Base-by-base conservation (phyloP, 345 rosid species). In the Boechera stricta region DNA sequence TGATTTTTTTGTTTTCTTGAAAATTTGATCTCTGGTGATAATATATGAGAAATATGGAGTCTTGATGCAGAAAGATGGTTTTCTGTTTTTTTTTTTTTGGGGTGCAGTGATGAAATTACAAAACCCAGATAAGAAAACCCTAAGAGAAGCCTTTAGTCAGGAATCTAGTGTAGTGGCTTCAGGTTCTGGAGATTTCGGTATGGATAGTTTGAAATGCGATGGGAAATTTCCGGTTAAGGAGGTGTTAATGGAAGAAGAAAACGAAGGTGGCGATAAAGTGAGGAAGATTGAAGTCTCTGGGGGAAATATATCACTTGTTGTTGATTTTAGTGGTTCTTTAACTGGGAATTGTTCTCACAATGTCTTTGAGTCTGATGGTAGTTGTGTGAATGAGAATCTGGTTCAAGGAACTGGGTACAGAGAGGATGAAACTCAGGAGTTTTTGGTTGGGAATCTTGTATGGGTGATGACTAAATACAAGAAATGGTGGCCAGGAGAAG, bases 401-500 rank as follows among this genome's bases (percentile, higher is more conserved):
- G 75, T 69, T 45, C 57, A 79, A 78, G 59, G 60, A 15, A 59
- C 62, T 48, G 84, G 35, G 31, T 68, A 54, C 21, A 53, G 38
- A 47, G 83, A 69, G 24, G 62, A 68, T 70, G 52, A 54, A 53
- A 73, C 81, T 42, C 16, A 59, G 71, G 77, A 72, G 76, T 82
- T 86, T 72, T 42, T 61, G 47, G 86, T 81, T 15, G 97, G 97
- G 31, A 93, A 91, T 82, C 74, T 90, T 60, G 97, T 94, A 7
- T 94, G 97, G 97, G 83, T 83, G 59, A 89, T 82, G 81, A 83
- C 83, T 26, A 89, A 85, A 72, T 83, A 74, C 72, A 79, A 80
- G 47, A 84, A 82, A 51, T 94, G 98, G 97, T 91, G 98, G 97
- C 97, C 97, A 1, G 97, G 97, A 65, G 90, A 86, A 86, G 76